These are phyloP conservation scores for Lachnellula hyalina DNA, from an alignment of 2,329 filamentous ascomycete species.

Conservation along the genomic window DNA sequence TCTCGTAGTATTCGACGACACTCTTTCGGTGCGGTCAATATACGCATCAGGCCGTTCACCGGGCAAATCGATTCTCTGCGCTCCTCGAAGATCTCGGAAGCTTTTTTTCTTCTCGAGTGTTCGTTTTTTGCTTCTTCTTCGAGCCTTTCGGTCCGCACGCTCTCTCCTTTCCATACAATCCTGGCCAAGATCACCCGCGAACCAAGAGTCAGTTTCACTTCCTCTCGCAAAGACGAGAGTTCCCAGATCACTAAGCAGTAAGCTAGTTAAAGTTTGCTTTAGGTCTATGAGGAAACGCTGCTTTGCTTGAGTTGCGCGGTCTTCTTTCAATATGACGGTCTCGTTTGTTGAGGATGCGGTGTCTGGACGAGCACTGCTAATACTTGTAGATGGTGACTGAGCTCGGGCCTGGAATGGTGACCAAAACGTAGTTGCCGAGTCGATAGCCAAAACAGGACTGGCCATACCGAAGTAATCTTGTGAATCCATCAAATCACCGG, in stretches of 20 bases:
- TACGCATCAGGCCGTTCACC: conserved; percentile 19
- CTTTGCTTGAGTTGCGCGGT: conserved; percentile 61
- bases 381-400: conserved; percentile 57
- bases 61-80: conserved; percentile 35
- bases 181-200: conserved; percentile 58
- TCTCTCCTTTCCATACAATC: conserved; percentile 60
- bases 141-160: conserved; percentile 30
- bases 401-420: conserved; percentile 70
- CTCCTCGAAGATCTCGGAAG: conserved; percentile 57
- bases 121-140: conserved; percentile 44
- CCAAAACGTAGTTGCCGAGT: conserved; percentile 80
- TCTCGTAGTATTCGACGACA: conserved; percentile 16
- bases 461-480: conserved; percentile 65
- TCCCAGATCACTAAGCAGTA: conserved; percentile 85
- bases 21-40: conserved; percentile 23
- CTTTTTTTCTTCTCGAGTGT: conserved; percentile 62
- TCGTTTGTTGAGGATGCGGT: conserved; percentile 64
- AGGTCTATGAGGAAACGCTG: conserved; percentile 71
- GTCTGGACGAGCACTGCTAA: conserved; percentile 56
- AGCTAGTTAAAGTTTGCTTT: conserved; percentile 72
- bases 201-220: conserved; percentile 90
- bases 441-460: conserved; percentile 65
- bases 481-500: conserved; percentile 62
- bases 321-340: conserved; percentile 54
- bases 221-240: conserved; percentile 76